Base-by-base conservation (phyloP, 1,284 basidiomycete species). In the Cystobasidium pallidum region DNA sequence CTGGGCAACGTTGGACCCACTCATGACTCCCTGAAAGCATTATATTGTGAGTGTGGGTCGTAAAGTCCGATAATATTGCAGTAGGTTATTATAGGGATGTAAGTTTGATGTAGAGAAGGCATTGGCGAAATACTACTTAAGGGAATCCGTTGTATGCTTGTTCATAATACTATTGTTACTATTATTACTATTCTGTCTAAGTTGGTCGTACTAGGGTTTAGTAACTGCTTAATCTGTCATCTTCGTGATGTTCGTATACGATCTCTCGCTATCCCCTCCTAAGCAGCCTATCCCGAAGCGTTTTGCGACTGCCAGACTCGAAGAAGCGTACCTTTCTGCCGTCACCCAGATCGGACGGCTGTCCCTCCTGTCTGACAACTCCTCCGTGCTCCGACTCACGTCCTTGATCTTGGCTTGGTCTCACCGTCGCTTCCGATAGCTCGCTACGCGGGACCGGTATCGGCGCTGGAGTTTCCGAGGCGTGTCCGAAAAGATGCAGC, bases 371-470 rank as follows among this genome's bases (percentile, higher is more conserved):
- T 43, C 30, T n/a, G 1, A 1, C 17, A 3, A 28, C 51, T n/a
- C n/a, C n/a, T 24, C 32, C 47, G 6, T 43, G 19, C 34, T 55
- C 52, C 64, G 57, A 41, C 26, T 34, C 41, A 11, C 51, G 49
- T 34, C 64, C 10, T 34, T 66, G 64, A 17, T 66, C 64, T 57
- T 57, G 64, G 19, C 32, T 57, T 13, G 64, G 64, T 24, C 64
- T 34, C 4, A 57, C 64, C 8, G 64, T 66, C 11, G n/a, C 34
- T 52, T 66, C 64, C 28, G 64, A 57, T 7, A 39, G 32, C 32
- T 66, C 64, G 51, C 64, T 54, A 1, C 28, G 43, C 21, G 51
- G 28, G 2, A 32, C 34, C 8, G 36, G 39, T 51, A 30, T 43
- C 8, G 26, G 51, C 10, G 36, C 24, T 28, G 51, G 32, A 21